Evolutionary conservation across 2,329 filamentous ascomycete species (phyloP).

Genomic region (Aspergillus versicolor): DNA sequence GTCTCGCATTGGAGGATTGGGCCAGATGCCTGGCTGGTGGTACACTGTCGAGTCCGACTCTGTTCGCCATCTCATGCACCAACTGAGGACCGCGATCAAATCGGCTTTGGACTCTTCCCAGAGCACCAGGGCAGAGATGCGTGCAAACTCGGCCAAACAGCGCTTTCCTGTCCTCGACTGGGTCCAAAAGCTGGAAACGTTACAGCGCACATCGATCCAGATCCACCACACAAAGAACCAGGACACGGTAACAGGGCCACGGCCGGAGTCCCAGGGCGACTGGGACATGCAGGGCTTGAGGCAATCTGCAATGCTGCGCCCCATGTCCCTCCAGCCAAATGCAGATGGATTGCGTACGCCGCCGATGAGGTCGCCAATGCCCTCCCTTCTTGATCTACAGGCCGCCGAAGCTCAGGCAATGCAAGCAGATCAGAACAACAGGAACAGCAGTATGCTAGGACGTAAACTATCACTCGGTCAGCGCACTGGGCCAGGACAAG

Average conservation of each 20-base stretch:
- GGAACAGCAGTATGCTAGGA: conserved; percentile 28
- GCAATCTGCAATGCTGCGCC: neutral
- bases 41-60: conserved; percentile 66
- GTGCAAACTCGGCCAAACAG: conserved; percentile 63
- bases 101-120: conserved; percentile 54
- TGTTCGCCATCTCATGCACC: conserved; percentile 61
- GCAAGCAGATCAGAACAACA: conserved; percentile 28
- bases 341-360: neutral
- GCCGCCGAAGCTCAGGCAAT: neutral
- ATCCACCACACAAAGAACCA: conserved; percentile 37
- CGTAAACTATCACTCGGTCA: conserved; percentile 41
- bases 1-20: conserved; percentile 64
- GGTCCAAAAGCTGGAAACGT: conserved; percentile 63
- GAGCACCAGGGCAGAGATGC: conserved; percentile 61
- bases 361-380: neutral
- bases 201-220: conserved; percentile 61
- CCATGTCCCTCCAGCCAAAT: neutral
- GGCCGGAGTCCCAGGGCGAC: conserved; percentile 23
- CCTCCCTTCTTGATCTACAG: neutral
- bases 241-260: conserved; percentile 42
- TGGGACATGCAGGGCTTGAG: neutral
- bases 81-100: conserved; percentile 64
- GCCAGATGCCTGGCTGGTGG: conserved; percentile 71
- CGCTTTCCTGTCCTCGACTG: conserved; percentile 67
- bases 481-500: conserved; percentile 40